These are phyloP conservation scores for Syzygium syzygioides DNA, from an alignment of 441 rosid genomes.

Conservation along the genomic window DNA sequence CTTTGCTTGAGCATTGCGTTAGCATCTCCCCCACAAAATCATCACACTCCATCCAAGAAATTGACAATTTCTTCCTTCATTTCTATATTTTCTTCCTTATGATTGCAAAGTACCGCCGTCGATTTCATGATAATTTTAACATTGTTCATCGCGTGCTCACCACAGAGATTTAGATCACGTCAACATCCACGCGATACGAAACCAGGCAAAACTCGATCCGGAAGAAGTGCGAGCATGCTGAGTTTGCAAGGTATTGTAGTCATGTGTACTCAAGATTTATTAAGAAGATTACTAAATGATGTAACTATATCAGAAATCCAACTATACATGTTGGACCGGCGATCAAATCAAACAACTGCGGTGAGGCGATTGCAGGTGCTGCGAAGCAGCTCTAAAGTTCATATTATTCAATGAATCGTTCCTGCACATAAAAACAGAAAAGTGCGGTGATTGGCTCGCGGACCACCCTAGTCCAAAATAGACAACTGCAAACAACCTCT, in stretches of 20 bases:
- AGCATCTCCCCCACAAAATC: background rate
- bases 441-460: background rate
- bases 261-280: background rate
- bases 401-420: background rate
- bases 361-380: background rate
- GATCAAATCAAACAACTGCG: background rate
- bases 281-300: background rate
- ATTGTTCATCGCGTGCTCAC: fast-evolving
- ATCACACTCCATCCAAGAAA: background rate
- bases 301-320: background rate
- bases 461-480: background rate
- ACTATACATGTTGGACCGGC: background rate
- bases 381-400: background rate
- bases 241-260: fast-evolving
- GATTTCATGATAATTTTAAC: background rate
- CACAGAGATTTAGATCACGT: too few species aligned
- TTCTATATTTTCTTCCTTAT: background rate
- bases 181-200: background rate
- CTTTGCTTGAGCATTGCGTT: conserved; percentile 17
- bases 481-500: background rate
- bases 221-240: background rate
- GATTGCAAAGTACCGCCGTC: background rate
- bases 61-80: background rate
- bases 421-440: background rate
- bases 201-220: fast-evolving